Base-by-base conservation (phyloP, 176 grass and related monocot species). In the Musa acuminata region DNA sequence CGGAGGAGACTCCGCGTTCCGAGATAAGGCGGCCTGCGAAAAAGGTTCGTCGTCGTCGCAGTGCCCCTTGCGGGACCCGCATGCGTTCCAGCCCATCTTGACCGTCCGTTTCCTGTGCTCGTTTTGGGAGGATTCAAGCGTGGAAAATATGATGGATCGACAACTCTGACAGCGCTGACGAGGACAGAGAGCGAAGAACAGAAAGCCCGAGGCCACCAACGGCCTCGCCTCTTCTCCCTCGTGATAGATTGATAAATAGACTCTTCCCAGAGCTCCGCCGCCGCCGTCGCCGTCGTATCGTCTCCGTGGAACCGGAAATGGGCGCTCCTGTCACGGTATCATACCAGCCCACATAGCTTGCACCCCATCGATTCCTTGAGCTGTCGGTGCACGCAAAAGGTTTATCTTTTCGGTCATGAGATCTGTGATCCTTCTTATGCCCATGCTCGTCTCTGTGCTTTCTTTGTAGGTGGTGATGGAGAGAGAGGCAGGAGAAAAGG, bases 121-220 rank as follows among this genome's bases (percentile, higher is more conserved):
- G 67, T 1, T 20, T 11, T 48, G 6, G 8, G 35, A 43, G 35
- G 4, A 43, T 16, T 19, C 67, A 48, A 35, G 48, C 48, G 17
- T 21, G 14, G 13, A 20, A 52, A 51, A n/a, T 51, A 20, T 13
- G 20, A 23, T 72, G 11, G 55, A 4, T 11, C 19, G 59, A 52
- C 75, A 63, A 17, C 13, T 50, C 79, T 78, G 62, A 74, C 69
- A 51, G 2, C 8, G 25, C 75, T 86, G 79, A 82, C 69, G 23
- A 74, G 53, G 79, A 55, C 1, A 70, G 74, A 81, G 69, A 62
- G 66, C 73, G 72, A 53, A 3, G 19, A 29, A 16, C 6, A 13
- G 24, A 68, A 82, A 23, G 11, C 51, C n/a, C 52, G 22, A 79
- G 49, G 9, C 64, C 66, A 55, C 65, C 59, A 35, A 48, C 23